Conservation (phyloP, 768 basidiomycete species). For the Strobilomyces echinocephalus region DNA sequence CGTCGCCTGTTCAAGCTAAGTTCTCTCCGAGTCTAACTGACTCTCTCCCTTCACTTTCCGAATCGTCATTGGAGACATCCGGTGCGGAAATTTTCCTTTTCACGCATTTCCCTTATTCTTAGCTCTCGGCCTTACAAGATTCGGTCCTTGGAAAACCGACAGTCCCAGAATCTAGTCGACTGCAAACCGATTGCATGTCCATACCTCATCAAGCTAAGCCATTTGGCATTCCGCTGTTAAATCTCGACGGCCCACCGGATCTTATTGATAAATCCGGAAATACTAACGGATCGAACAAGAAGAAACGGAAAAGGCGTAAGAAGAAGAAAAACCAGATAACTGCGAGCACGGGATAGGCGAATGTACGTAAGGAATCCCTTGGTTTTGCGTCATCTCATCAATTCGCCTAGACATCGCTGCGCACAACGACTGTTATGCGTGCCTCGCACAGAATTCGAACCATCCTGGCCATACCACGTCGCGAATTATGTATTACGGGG, state of each 20-base stretch:
- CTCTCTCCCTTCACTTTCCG: too few species aligned
- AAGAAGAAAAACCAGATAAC: too few species aligned
- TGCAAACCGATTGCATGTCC: background rate
- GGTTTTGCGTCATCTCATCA: background rate
- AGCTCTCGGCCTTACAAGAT: conserved; percentile 8
- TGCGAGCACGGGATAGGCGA: conserved; percentile 8
- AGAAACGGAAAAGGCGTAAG: conserved; percentile 45
- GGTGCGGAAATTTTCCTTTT: conserved; percentile 16
- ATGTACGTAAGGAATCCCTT: conserved; percentile 12
- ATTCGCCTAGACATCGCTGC: background rate
- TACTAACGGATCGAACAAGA: conserved; percentile 26
- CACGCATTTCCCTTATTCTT: conserved; percentile 12
- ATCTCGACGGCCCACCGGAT: conserved; percentile 48
- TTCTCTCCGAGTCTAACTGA: too few species aligned
- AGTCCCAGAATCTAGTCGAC: background rate
- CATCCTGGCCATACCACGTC: background rate
- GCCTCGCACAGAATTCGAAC: background rate
- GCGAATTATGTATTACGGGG: background rate
- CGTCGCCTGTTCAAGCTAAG: too few species aligned
- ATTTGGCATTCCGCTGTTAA: conserved; percentile 43
- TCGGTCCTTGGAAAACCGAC: conserved; percentile 10
- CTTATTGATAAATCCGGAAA: conserved; percentile 11
- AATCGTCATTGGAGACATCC: background rate
- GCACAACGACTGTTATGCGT: background rate
- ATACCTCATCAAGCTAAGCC: background rate